A percentile compares a stretch with the other conserved stretches of the same genome.
Conservation (phyloP, 495 filamentous ascomycete genomes). For the Tirmania nivea region DNA sequence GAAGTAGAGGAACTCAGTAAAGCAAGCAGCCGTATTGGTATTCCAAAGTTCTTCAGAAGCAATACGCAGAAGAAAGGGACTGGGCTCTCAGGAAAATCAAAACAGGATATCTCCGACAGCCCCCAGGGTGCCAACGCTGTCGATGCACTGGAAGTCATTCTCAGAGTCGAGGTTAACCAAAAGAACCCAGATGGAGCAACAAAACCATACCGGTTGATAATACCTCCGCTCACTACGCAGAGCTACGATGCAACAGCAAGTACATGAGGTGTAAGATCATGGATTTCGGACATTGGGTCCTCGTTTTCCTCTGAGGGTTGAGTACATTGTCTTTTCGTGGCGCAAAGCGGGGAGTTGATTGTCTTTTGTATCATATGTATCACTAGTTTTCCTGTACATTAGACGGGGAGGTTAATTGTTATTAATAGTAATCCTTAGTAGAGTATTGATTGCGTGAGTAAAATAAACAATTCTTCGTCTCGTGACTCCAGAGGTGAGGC, state of each 20-base stretch:
- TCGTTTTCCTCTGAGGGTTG: too few relatives aligned
- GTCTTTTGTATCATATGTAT: too few relatives aligned
- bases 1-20: background rate
- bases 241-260: background rate
- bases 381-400: too few relatives aligned
- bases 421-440: too few relatives aligned
- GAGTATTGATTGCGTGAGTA: too few relatives aligned
- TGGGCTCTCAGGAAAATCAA: background rate
- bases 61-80: background rate
- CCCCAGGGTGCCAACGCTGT: background rate
- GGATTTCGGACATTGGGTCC: too few relatives aligned
- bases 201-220: constrained; percentile 61
- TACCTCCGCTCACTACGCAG: constrained; percentile 38
- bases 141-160: constrained; percentile 57
- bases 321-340: too few relatives aligned
- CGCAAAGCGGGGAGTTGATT: too few relatives aligned
- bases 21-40: background rate
- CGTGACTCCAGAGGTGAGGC: too few relatives aligned
- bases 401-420: too few relatives aligned
- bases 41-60: background rate
- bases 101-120: background rate
- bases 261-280: background rate
- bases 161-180: constrained; percentile 72
- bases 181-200: constrained; percentile 78
- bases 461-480: too few relatives aligned